phyloP scores from a whole-genome alignment of 345 rosid genomes.

The Pelargonium nanum region DNA sequence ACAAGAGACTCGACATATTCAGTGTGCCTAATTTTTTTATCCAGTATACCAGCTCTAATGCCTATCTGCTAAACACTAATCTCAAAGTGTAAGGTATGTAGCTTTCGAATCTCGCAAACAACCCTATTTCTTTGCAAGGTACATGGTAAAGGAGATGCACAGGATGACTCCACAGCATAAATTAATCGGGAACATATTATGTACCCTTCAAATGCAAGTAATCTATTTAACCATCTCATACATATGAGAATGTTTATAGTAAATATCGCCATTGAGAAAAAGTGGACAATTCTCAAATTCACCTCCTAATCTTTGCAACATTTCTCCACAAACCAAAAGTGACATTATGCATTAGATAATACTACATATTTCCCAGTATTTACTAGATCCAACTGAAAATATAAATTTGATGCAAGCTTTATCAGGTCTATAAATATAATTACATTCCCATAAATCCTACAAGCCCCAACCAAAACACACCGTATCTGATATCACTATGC shows the following conservation, averaged over 20 bases:
- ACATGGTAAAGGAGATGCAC: neutral
- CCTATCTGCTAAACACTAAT: too few species aligned
- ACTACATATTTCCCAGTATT: conserved; percentile 66
- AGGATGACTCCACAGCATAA: neutral
- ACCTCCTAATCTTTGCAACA: conserved; percentile 48
- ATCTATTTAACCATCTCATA: conserved; percentile 32
- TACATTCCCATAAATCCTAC: conserved; percentile 45
- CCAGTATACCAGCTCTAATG: too few species aligned
- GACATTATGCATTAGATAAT: conserved; percentile 52
- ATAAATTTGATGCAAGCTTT: conserved; percentile 42
- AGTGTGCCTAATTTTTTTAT: too few species aligned
- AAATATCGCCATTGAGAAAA: conserved; percentile 41
- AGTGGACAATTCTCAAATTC: conserved; percentile 37
- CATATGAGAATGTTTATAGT: conserved; percentile 36
- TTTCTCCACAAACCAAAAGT: conserved; percentile 48
- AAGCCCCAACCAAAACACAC: conserved; percentile 70
- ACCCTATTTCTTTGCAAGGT: neutral
- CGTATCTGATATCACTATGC: conserved; percentile 32
- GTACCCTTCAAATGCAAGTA: conserved; percentile 39
- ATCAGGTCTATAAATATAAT: conserved; percentile 24
- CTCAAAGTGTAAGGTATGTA: too few species aligned
- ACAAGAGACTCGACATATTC: too few species aligned
- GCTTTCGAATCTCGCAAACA: neutral
- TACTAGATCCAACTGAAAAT: conserved; percentile 43
- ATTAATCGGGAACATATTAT: conserved; percentile 23